These are phyloP conservation scores for Yamadazyma diddensiae DNA, from an alignment of 1,139 yeast species.

Conservation along the genomic window DNA sequence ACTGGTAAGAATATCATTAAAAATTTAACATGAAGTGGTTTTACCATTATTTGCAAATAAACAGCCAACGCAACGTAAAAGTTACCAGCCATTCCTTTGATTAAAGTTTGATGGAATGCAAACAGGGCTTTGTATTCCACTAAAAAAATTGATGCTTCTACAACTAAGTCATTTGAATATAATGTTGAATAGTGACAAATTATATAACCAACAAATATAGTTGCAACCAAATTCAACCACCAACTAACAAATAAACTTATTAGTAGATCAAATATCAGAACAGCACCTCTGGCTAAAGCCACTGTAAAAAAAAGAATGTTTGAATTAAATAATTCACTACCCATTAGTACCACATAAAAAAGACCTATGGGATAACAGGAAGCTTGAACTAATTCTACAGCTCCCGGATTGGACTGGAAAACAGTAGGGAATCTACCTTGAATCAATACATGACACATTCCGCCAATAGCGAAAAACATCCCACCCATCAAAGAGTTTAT, in stretches of 20 bases:
- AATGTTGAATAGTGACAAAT: conserved; percentile 55
- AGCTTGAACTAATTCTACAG: conserved; percentile 54
- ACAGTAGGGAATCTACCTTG: conserved; percentile 51
- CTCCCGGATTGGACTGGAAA: conserved; percentile 47
- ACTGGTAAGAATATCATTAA: conserved; percentile 64
- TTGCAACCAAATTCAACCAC: conserved; percentile 62
- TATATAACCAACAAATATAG: conserved; percentile 62
- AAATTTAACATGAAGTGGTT: conserved; percentile 76
- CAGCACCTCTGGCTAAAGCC: conserved; percentile 67
- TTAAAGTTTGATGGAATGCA: conserved; percentile 55
- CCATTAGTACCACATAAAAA: conserved; percentile 69
- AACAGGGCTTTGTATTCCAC: conserved; percentile 45
- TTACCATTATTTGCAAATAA: conserved; percentile 71
- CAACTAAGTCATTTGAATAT: conserved; percentile 35
- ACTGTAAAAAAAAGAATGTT: conserved; percentile 68
- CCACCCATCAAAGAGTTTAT: conserved; percentile 72
- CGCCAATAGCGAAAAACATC: conserved; percentile 65
- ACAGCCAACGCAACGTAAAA: conserved; percentile 73
- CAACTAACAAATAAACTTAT: conserved; percentile 73
- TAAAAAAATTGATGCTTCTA: conserved; percentile 45
- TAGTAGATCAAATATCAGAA: conserved; percentile 54
- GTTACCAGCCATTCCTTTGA: conserved; percentile 72
- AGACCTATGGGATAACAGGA: conserved; percentile 63
- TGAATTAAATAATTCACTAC: conserved; percentile 72
- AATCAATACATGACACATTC: conserved; percentile 61